Conservation (phyloP, 441 rosid genomes). For the Croton laevigatus region DNA sequence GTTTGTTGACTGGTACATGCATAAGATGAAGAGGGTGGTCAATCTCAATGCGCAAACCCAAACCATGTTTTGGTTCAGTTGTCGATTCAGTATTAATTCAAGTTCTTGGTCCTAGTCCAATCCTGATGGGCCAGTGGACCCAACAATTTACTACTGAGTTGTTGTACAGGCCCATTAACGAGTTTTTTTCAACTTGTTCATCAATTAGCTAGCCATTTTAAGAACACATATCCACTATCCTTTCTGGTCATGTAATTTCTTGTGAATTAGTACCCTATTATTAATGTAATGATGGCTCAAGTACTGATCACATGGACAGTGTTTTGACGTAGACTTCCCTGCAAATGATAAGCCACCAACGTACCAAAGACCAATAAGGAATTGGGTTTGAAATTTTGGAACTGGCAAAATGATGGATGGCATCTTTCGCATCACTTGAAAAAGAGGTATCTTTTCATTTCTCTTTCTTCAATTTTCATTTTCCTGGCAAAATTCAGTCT, state of each 20-base stretch:
- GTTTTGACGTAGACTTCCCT: conserved; percentile 5
- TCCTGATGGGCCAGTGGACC: background rate
- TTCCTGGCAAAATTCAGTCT: background rate
- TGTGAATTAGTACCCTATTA: background rate
- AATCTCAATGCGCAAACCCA: no score
- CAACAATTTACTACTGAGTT: no score
- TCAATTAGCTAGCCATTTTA: no score
- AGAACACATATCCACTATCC: no score
- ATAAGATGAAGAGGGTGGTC: no score
- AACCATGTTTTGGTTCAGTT: no score
- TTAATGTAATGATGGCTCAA: background rate
- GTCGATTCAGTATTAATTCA: no score
- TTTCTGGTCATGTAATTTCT: no score
- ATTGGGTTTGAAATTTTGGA: background rate
- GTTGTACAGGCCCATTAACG: background rate
- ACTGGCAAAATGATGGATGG: conserved; percentile 11
- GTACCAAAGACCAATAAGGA: background rate
- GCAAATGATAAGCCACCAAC: conserved; percentile 20
- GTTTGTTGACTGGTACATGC: no score
- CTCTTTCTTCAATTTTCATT: background rate
- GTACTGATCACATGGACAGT: background rate
- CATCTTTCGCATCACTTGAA: conserved; percentile 8
- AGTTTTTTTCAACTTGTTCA: background rate
- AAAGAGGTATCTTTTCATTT: background rate
- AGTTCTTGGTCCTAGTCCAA: background rate